phyloP scores from a whole-genome alignment of 257 asterid genomes.

The Solanum infundibuliforme region DNA sequence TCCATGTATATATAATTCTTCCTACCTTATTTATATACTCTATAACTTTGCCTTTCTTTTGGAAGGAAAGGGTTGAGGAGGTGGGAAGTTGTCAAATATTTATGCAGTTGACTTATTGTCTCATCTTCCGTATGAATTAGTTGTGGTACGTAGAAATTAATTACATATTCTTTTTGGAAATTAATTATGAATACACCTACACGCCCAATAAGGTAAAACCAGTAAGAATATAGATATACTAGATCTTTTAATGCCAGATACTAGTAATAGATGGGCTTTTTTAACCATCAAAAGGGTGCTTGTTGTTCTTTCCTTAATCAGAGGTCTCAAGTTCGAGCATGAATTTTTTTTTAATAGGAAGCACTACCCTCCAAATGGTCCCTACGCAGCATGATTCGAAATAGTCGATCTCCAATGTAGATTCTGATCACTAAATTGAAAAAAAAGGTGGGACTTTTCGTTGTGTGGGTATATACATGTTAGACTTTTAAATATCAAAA shows the following conservation, averaged over 20 bases:
- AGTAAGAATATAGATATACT: neutral
- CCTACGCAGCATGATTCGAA: no score
- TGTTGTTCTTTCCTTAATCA: no score
- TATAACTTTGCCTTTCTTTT: neutral
- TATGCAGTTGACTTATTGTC: neutral
- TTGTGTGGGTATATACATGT: neutral
- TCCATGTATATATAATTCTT: neutral
- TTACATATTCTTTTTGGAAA: neutral
- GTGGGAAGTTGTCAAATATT: neutral
- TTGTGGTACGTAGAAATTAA: neutral
- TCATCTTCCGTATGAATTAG: neutral
- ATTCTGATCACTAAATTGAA: no score
- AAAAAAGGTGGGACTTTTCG: neutral
- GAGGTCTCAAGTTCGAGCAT: fast-evolving
- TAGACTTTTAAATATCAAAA: neutral
- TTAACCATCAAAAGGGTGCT: neutral
- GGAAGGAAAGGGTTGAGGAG: neutral
- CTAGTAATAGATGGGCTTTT: neutral
- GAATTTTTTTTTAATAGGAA: no score
- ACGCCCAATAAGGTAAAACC: no score
- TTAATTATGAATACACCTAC: neutral
- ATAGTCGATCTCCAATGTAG: no score
- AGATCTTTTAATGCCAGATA: neutral
- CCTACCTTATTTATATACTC: neutral
- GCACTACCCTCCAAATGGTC: no score